These are phyloP conservation scores for Pestalotiopsis sp. DNA, from an alignment of 2,329 filamentous ascomycete species.

Conservation along the genomic window DNA sequence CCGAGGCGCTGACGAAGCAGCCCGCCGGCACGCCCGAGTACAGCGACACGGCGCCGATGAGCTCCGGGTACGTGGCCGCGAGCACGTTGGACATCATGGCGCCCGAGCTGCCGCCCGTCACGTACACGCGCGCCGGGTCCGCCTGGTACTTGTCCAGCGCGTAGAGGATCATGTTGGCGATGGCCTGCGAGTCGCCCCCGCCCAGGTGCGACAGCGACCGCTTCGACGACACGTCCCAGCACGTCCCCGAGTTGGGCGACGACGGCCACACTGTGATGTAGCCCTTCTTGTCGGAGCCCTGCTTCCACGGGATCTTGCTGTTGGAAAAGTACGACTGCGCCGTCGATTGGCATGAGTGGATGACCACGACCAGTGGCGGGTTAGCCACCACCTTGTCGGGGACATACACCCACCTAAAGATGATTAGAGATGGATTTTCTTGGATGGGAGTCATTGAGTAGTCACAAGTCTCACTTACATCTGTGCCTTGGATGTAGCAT, in stretches of 20 bases:
- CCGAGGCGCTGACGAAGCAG: constrained; percentile 41
- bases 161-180: constrained; percentile 40
- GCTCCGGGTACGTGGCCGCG: constrained; percentile 44
- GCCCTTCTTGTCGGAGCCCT: constrained; percentile 36
- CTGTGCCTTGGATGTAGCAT: constrained; percentile 37
- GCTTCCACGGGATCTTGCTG: constrained; percentile 37
- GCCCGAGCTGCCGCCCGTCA: constrained; percentile 38
- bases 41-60: constrained; percentile 40
- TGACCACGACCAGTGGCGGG: constrained; percentile 37
- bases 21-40: constrained; percentile 45
- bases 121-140: constrained; percentile 34
- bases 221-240: constrained; percentile 60
- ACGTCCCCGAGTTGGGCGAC: constrained; percentile 50
- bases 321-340: constrained; percentile 39
- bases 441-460: constrained; percentile 10
- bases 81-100: constrained; percentile 45
- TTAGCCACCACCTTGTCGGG: constrained; percentile 38
- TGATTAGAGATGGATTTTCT: not conserved
- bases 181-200: constrained; percentile 38
- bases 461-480: constrained; percentile 29
- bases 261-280: constrained; percentile 54
- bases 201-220: constrained; percentile 36
- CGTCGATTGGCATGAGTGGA: constrained; percentile 40
- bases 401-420: constrained; percentile 35
- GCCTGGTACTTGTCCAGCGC: constrained; percentile 33